Conservation (phyloP, 108 stramenopile genomes). For the Skeletonema costatum region DNA sequence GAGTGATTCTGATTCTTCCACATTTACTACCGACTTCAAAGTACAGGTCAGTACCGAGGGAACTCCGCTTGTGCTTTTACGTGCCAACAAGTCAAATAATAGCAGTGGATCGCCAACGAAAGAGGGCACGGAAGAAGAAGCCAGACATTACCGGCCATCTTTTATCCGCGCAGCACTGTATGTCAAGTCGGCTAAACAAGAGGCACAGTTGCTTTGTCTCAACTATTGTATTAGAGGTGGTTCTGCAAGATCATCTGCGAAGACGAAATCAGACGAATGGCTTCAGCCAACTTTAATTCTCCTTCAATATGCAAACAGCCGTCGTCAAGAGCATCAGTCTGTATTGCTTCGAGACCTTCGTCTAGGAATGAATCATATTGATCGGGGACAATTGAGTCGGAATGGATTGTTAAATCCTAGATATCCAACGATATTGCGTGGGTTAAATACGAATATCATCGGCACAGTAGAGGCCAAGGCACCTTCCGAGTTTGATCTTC, state of each 20-base stretch:
- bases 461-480: conserved; percentile 69
- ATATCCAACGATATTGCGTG: conserved; percentile 67
- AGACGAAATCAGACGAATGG: conserved; percentile 65
- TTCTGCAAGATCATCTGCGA: conserved; percentile 80
- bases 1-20: neutral
- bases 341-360: conserved; percentile 76
- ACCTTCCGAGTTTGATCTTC: conserved; percentile 43
- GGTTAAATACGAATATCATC: conserved; percentile 60
- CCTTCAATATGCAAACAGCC: conserved; percentile 69
- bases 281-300: conserved; percentile 71
- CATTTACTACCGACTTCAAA: conserved; percentile 12
- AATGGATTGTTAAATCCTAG: conserved; percentile 79
- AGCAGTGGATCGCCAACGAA: conserved; percentile 4
- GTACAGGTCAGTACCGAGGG: conserved; percentile 43
- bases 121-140: conserved; percentile 42
- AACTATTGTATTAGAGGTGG: conserved; percentile 69
- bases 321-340: conserved; percentile 59
- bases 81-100: conserved; percentile 6
- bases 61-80: conserved; percentile 36
- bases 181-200: conserved; percentile 72
- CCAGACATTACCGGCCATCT: conserved; percentile 76
- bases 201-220: conserved; percentile 76
- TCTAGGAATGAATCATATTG: conserved; percentile 82
- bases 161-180: conserved; percentile 83
- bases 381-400: conserved; percentile 76